phyloP scores from a whole-genome alignment of 2,329 filamentous ascomycete species.

The Raffaelea arxii region DNA sequence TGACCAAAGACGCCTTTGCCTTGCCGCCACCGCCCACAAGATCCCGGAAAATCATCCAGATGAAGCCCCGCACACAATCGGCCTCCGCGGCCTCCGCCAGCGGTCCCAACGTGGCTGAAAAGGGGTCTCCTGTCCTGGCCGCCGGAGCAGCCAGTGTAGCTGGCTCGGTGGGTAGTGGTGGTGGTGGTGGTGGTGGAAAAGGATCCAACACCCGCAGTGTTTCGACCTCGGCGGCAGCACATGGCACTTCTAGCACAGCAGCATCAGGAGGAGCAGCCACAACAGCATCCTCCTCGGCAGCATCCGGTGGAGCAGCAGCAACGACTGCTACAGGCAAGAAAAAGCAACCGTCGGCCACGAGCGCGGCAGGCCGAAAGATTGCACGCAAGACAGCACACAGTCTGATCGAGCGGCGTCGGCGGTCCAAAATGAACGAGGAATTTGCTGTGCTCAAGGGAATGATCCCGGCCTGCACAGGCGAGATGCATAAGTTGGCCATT shows the following conservation, averaged over 20 bases:
- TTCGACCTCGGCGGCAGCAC: conserved; percentile 1
- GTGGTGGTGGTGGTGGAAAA: neutral
- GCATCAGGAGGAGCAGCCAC: conserved; percentile 5
- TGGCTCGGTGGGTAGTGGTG: neutral
- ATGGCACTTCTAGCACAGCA: neutral
- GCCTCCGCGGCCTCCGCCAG: conserved; percentile 13
- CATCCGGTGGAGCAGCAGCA: conserved; percentile 3
- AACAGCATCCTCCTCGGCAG: neutral
- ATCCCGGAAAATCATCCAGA: conserved; percentile 94
- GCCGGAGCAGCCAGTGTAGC: conserved; percentile 6
- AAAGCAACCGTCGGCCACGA: conserved; percentile 67
- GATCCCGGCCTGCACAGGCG: conserved; percentile 91
- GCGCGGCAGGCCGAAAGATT: conserved; percentile 85
- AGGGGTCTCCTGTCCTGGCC: neutral
- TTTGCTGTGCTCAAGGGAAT: conserved; percentile 88
- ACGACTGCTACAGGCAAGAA: conserved; percentile 47
- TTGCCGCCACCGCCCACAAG: conserved; percentile 87
- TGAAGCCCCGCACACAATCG: conserved; percentile 71
- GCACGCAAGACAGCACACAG: conserved; percentile 94
- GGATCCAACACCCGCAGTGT: neutral
- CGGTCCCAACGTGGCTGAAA: conserved; percentile 13
- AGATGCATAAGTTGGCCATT: conserved; percentile 97
- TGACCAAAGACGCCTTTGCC: conserved; percentile 57
- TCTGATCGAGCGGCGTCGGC: conserved; percentile 77
- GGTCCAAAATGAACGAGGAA: conserved; percentile 99